phyloP scores from a whole-genome alignment of 2,329 filamentous ascomycete genomes.

The Penicillium sclerotiorum region DNA sequence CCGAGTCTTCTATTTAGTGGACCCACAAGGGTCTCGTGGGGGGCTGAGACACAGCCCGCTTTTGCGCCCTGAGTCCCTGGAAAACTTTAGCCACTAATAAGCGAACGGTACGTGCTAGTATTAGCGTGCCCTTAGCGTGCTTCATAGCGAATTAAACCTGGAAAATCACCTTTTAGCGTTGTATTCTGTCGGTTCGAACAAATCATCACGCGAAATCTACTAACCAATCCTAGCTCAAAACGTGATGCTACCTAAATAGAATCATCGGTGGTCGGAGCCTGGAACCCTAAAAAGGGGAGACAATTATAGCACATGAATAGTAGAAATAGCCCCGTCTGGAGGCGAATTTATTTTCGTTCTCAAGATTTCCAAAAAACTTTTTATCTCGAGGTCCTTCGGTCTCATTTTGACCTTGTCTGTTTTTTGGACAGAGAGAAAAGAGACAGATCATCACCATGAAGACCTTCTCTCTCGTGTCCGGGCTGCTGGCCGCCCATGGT shows the following conservation, averaged over 20 bases:
- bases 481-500: background rate
- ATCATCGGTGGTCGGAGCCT: background rate
- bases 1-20: background rate
- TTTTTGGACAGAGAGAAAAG: background rate
- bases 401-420: background rate
- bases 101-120: background rate
- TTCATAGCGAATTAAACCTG: background rate
- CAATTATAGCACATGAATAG: background rate
- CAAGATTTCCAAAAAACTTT: background rate
- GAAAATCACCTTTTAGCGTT: background rate
- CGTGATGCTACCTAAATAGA: background rate
- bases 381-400: background rate
- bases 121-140: background rate
- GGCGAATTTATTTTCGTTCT: background rate
- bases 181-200: background rate
- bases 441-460: background rate
- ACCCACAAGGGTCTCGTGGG: background rate
- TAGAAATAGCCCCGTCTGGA: background rate
- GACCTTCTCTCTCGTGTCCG: background rate
- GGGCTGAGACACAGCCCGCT: slow-evolving; percentile 1
- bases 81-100: background rate
- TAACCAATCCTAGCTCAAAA: background rate
- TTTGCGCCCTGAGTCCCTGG: background rate
- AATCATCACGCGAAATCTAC: background rate
- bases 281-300: background rate